Evolutionary conservation across 2,329 filamentous ascomycete genomes (phyloP).

Genomic region (Monilinia fructicola): DNA sequence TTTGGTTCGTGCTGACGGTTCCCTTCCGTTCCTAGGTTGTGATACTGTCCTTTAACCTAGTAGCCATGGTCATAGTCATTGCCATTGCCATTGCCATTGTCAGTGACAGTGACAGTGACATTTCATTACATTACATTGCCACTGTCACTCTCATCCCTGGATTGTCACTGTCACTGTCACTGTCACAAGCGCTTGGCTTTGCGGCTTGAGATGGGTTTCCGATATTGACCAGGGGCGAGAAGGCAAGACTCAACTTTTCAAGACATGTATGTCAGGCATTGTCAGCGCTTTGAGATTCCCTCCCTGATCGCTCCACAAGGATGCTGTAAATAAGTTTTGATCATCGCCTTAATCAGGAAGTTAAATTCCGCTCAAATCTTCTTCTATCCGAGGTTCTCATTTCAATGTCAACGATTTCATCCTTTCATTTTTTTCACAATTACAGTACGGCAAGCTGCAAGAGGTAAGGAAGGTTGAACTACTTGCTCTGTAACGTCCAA

Average conservation of each 20-base stretch:
- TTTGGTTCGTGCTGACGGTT: conserved; percentile 10
- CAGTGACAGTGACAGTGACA: too few relatives aligned
- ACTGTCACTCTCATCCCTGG: not conserved
- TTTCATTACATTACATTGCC: too few relatives aligned
- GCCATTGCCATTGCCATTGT: too few relatives aligned
- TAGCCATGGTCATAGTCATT: too few relatives aligned
- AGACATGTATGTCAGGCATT: too few relatives aligned
- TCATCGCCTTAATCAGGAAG: conserved; percentile 19
- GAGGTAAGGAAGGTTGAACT: too few relatives aligned
- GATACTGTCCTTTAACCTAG: not conserved
- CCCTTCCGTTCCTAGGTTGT: conserved; percentile 1
- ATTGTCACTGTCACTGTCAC: not conserved
- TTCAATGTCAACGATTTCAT: too few relatives aligned
- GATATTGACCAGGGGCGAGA: not conserved
- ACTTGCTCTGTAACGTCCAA: too few relatives aligned
- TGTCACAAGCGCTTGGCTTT: conserved; percentile 15
- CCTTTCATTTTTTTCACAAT: not conserved
- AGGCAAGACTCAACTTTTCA: not conserved
- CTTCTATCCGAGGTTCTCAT: conserved; percentile 6
- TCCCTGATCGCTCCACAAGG: conserved; percentile 8
- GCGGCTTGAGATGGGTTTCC: conserved; percentile 5
- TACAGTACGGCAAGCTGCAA: too few relatives aligned
- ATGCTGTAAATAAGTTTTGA: conserved; percentile 15
- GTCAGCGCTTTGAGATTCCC: conserved; percentile 1
- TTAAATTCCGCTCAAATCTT: conserved; percentile 9